Percentiles rank a stretch among this genome's conserved stretches.
Conservation (phyloP, 129 eudicot genomes). For the Saposhnikovia divaricata region DNA sequence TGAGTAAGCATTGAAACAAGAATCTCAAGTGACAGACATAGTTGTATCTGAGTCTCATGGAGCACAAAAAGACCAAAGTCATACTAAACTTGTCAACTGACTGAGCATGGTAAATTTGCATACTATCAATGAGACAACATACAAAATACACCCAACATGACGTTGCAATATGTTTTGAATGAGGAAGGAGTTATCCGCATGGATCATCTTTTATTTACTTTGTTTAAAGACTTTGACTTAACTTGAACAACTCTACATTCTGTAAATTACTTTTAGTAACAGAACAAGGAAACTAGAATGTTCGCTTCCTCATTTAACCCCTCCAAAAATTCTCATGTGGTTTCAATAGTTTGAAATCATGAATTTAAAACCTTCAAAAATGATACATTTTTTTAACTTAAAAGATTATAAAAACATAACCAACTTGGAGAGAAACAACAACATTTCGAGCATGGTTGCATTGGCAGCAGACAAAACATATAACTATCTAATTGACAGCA, state of each 20-base stretch:
- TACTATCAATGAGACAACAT: background rate
- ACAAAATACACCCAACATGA: background rate
- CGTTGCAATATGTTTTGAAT: background rate
- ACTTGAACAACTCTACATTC: background rate
- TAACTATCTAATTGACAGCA: background rate
- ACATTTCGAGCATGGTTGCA: background rate
- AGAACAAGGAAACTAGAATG: background rate
- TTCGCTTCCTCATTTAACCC: background rate
- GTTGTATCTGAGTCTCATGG: background rate
- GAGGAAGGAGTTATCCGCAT: background rate
- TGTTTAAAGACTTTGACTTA: background rate
- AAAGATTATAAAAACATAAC: background rate
- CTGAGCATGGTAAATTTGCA: background rate
- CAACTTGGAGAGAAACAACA: background rate
- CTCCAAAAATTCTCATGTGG: background rate
- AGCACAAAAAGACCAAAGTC: background rate
- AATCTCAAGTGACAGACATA: background rate
- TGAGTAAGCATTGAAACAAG: background rate
- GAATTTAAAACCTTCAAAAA: background rate
- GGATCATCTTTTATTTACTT: background rate
- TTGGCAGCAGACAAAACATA: background rate
- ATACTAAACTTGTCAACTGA: background rate
- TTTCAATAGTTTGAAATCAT: background rate
- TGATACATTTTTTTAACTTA: background rate
- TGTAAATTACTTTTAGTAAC: background rate